Base-by-base conservation (phyloP, 345 rosid genomes). In the Camelina sativa region DNA sequence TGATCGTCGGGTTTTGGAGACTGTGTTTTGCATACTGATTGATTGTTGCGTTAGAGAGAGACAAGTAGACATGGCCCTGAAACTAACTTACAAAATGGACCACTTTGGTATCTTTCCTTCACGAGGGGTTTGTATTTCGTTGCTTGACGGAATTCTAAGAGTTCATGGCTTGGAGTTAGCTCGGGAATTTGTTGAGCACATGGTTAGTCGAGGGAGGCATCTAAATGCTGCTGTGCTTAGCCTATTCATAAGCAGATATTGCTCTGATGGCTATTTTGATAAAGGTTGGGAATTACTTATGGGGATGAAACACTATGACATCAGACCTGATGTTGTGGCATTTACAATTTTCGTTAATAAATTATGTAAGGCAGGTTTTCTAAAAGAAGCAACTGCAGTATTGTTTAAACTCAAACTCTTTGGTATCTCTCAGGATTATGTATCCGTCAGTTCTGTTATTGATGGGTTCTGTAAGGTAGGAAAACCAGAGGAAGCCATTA, bases 401-500 rank as follows among this genome's bases (percentile, higher is more conserved):
- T 63, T 84, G 79, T 86, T 82, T 59, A 82, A 84, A 37, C 74
- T 84, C 52, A 64, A 55, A 52, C 74, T 60, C 78, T 73, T 73
- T 62, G 84, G 84, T 11, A 53, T 84, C 76, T 77, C 68, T 43
- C 80, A 63, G 40, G 87, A 86, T 76, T 80, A 76, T 55, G 87
- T 86, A 43, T 80, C 80, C 12, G 51, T 82, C 41, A 84, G 83
- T 69, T 79, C 83, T 41, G 79, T 86, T 17, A 53, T 82, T 10
- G 85, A 86, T 20, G 82, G 82, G 48, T 82, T 78, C 74, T 82
- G 85, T 74, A 82, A 83, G 41, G 58, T 58, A 34, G 84, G 83
- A 32, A 82, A 76, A 22, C 76, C 71, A 71, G 80, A 77, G 47
- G 70, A 82, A 82, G 87, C 85, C 34, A 46, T 80, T 44, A 76